These are phyloP conservation scores for Dothiorella sarmentorum DNA, from an alignment of 2,329 filamentous ascomycete genomes.

Conservation along the genomic window DNA sequence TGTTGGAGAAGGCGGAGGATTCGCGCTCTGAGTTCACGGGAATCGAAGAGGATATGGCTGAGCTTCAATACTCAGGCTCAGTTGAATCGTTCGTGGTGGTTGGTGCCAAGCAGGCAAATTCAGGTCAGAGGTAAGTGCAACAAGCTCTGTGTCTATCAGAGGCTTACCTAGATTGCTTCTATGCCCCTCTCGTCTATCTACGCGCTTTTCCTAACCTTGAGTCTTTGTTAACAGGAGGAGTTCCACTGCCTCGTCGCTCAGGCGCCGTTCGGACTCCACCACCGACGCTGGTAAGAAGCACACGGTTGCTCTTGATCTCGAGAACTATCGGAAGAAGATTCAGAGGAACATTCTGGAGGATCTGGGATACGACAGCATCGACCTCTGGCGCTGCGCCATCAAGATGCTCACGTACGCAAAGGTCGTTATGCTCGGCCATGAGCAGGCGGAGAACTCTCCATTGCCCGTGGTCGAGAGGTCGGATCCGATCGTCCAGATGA, in stretches of 20 bases:
- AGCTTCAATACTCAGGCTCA: background rate
- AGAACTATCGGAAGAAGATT: slow-evolving; percentile 35
- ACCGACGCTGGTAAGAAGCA: slow-evolving; percentile 12
- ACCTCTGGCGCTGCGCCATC: slow-evolving; percentile 39
- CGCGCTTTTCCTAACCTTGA: background rate
- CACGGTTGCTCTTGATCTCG: slow-evolving; percentile 2
- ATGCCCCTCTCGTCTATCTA: background rate
- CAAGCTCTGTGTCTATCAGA: no score
- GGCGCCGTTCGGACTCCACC: background rate
- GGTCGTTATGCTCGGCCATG: slow-evolving; percentile 23
- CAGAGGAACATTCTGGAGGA: slow-evolving; percentile 39
- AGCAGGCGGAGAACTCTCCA: slow-evolving; percentile 4
- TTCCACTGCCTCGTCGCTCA: background rate
- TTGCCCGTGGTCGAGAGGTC: background rate
- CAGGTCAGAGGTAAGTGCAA: background rate
- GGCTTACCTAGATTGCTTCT: no score
- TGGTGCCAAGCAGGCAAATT: slow-evolving; percentile 13
- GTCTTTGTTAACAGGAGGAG: background rate
- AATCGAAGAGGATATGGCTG: background rate
- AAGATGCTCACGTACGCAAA: slow-evolving; percentile 31
- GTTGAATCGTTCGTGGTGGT: slow-evolving; percentile 12
- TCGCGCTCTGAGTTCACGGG: slow-evolving; percentile 6
- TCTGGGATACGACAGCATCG: slow-evolving; percentile 29
- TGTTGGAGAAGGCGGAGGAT: slow-evolving; percentile 18
- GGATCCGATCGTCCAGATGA: slow-evolving; percentile 15